A percentile compares a stretch with the other conserved stretches of the same genome.
These are phyloP conservation scores for Fusarium pilosicola DNA, from an alignment of 2,329 filamentous ascomycete genomes.

Conservation along the genomic window DNA sequence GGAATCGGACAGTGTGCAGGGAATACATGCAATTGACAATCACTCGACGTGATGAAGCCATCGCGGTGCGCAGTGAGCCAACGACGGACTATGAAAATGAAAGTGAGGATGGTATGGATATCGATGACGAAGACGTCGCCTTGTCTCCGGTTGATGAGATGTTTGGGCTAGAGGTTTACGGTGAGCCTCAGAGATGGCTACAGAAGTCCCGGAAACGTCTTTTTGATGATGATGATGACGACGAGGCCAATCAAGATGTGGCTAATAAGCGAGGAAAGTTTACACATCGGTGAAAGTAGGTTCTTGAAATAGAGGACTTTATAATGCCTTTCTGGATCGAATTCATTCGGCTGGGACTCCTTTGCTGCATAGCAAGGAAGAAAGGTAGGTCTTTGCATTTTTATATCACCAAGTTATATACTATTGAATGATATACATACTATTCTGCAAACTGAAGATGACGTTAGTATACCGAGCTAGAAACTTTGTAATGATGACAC, in stretches of 20 bases:
- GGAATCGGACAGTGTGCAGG: not conserved
- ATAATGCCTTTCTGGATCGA: accelerated
- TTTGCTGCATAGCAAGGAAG: accelerated
- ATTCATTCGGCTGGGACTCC: not conserved
- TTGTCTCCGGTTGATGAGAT: not conserved
- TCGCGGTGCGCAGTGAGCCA: not conserved
- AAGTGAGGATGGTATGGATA: not conserved
- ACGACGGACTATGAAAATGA: accelerated
- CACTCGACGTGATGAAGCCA: not conserved
- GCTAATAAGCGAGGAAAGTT: not conserved
- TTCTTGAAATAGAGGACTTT: accelerated
- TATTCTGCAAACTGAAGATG: not conserved
- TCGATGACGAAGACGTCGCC: not conserved
- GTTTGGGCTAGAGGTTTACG: not conserved
- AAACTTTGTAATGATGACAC: not conserved
- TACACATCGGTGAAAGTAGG: not conserved
- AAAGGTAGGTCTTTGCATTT: not conserved
- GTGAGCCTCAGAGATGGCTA: not conserved
- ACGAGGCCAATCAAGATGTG: accelerated
- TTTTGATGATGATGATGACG: not conserved
- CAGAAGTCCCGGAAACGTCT: not conserved
- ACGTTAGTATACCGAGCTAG: accelerated
- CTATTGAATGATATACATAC: accelerated
- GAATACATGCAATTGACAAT: accelerated
- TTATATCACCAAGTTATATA: not conserved